Base-by-base conservation (phyloP, 2,329 filamentous ascomycete genomes). In the Venturiaceae sp. region DNA sequence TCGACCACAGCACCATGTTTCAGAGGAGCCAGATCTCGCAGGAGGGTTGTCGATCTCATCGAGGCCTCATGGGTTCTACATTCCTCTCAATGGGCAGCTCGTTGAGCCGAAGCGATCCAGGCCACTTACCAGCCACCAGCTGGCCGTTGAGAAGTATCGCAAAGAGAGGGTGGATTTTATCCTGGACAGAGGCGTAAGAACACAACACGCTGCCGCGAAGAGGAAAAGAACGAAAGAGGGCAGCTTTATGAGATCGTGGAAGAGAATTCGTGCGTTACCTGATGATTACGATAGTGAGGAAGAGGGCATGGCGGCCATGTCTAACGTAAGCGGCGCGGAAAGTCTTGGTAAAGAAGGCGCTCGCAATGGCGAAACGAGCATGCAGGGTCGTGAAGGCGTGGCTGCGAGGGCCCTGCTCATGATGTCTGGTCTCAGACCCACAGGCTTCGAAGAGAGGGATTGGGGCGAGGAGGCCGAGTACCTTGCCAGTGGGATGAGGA, bases 131-230 rank as follows among this genome's bases (percentile, higher is more conserved):
- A 87, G 88, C 36, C 89, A 94, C 70, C 89, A 94, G 71, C 76
- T 91, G 39, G 88, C 88, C 0, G 87, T 94, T 1, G 88, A 91
- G 69, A 82, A 85, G 58, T 91, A 92, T 70, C 80, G 89, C 19
- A 87, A 83, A 61, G 83, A 89, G 66, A 84, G 88, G 5, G 88
- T 92, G n/a, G 86, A 91, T 66, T 86, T 91, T 65, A 88, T 90
- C 55, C 80, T 94, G 16, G 86, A 90, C 64, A 83, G 85, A n/a
- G 85, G 86, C 32, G 75, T 92, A 34, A 83, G 86, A 53, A 80
- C 78, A 62, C 77, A 83, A 55, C 86, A 91, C 66, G 82, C 84
- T 66, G 77, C 77, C 58, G 80, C 84, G 13, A 82, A 83, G 52
- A 84, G 84, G 64, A 67, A 74, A 19, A 81, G 88, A 4, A 76